Base-by-base conservation (phyloP, 1,284 basidiomycete genomes). In the Trichosporon faecale region DNA sequence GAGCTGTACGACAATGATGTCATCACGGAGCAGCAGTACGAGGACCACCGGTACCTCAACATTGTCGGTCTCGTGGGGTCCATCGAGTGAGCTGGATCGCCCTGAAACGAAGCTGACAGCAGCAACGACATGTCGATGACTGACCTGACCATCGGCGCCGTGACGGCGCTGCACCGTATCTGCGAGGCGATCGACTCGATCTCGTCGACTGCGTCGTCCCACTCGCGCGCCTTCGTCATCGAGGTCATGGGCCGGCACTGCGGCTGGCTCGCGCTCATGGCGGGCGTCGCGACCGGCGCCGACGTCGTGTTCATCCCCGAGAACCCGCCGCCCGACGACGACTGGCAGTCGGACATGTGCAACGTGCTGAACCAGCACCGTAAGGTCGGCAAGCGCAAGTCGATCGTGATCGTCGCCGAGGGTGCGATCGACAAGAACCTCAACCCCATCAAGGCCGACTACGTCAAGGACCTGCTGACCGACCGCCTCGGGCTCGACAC, bases 231-330 rank as follows among this genome's bases (percentile, higher is more conserved):
- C 0, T 99, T 99, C 83, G 96, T 99, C 64, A 88, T 99, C 37
- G 97, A 99, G 82, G 96, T 99, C 72, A 99, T 99, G 97, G 97
- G 97, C 29, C 86, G 96, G 65, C 93, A 98, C 80, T 99, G 97
- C 81, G 97, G 97, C 40, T 99, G 95, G 97, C 87, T 99, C 29
- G 95, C 96, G 0, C 86, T 98, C 49, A 88, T 95, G 82, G 95
- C 95, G 7, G 95, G 93, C 74, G 91, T 98, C 63, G 93, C 92
- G 70, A 91, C 91, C 31, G 97, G 96, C 23, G 96, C 95, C 63
- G 96, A 99, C 81, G 98, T 95, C 81, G 89, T 98, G 75, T 98
- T 98, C 84, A 95, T 99, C 69, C 96, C 96, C 2, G 97, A 99
- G 84, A 86, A 88, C 64, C 96, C 97, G 18, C 95, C 96, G 0